Conservation (phyloP, 2,329 filamentous ascomycete species). For the Hymenoscyphus infarciens region DNA sequence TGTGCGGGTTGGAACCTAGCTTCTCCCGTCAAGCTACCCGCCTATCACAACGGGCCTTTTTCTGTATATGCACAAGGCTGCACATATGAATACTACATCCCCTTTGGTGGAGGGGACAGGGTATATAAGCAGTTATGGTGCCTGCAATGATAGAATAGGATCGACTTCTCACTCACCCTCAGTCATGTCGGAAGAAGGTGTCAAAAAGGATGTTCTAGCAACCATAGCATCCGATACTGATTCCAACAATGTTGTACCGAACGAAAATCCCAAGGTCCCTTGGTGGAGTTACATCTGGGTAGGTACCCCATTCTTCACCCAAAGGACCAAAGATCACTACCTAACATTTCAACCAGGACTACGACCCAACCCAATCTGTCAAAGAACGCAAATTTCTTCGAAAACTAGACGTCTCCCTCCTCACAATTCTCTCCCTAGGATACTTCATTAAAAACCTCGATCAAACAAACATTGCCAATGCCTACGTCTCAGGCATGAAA, state of each 20-base stretch:
- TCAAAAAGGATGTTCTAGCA: background rate
- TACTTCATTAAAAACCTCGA: constrained; percentile 35
- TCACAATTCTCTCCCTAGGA: constrained; percentile 29
- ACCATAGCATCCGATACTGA: constrained; percentile 15
- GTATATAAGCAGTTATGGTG: background rate
- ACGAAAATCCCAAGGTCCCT: constrained; percentile 18
- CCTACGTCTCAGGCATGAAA: constrained; percentile 45
- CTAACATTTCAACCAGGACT: constrained; percentile 20
- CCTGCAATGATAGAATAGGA: background rate
- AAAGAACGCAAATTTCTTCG: constrained; percentile 29
- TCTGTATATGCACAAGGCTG: background rate
- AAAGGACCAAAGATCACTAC: background rate
- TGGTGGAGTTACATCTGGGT: constrained; percentile 33
- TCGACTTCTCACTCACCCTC: background rate
- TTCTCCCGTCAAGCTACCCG: background rate
- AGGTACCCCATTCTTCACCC: background rate
- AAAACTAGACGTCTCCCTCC: constrained; percentile 29
- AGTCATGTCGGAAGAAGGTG: constrained; percentile 1
- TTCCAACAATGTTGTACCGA: constrained; percentile 6
- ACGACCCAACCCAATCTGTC: constrained; percentile 23
- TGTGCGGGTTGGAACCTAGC: background rate
- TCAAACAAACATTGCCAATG: constrained; percentile 36
- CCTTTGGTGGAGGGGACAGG: background rate
- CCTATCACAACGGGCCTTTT: background rate
- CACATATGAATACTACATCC: background rate